Base-by-base conservation (phyloP, 495 filamentous ascomycete species). In the Penicillium herquei region DNA sequence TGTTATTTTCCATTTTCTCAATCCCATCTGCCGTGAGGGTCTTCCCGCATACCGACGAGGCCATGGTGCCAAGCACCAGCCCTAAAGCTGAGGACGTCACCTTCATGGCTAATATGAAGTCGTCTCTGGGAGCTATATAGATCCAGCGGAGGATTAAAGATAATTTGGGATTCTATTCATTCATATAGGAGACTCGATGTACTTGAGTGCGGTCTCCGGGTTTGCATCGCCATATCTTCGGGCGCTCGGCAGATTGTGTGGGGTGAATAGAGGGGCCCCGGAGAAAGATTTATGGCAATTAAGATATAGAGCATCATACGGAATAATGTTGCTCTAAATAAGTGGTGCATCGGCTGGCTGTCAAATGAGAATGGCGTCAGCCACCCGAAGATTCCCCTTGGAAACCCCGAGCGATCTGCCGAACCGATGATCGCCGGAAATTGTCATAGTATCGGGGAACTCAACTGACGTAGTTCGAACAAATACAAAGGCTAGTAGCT, bases 151-250 rank as follows among this genome's bases (percentile, higher is more conserved):
- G 21, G 21, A 26, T 42, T 3, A 7, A 9, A 8, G 6, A 42
- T 8, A 3, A 17, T 17, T 9, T 18, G n/a, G 11, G 18, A 42
- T 37, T 49, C 31, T 7, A 10, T 17, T 7, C 5, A n/a, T n/a
- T 42, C 7, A 40, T 18, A 16, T 42, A 42, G 12, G 39, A 39
- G 6, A 18, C 39, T 26, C 4, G 21, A 26, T 2, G 21, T 4
- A 26, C 21, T 26, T 26, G n/a, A 26, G 21, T 26, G 21, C 21
- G 21, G 21, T 26, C 21, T 31, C 21, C 58, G 58, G 58, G 14
- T 34, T 41, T 54, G 56, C 31, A 39, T 61, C 58, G 58, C 58
- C 43, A 51, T 48, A 61, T 56, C 51, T 16, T 61, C 58, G 58
- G 58, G n/a, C 32, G 13, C 6, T 50, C 43, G 18, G 16, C 8